Percentiles rank a stretch among this genome's conserved stretches.
These are phyloP conservation scores for Petunia secreta DNA, from an alignment of 257 asterid genomes.

Conservation along the genomic window DNA sequence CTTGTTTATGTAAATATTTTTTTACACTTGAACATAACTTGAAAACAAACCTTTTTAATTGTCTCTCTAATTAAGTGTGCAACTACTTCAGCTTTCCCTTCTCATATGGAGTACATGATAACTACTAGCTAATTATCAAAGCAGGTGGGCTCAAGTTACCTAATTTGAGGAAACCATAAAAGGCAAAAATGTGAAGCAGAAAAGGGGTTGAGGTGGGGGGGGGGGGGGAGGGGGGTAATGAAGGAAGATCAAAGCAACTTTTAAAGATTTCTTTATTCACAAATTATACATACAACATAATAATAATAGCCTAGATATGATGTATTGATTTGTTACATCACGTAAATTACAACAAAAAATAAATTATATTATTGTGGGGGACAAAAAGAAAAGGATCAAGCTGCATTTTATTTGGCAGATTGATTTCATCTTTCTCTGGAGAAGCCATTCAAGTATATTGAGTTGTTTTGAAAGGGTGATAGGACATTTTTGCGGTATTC, in stretches of 20 bases:
- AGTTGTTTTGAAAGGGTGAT: conserved; percentile 22
- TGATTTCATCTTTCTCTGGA: not conserved
- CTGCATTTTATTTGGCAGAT: not conserved
- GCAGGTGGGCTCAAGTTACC: too few species aligned
- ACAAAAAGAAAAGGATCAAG: not conserved
- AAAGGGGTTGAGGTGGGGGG: not conserved
- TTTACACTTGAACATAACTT: too few species aligned
- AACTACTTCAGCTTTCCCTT: too few species aligned
- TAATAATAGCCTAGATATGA: not conserved
- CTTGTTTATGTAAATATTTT: too few species aligned
- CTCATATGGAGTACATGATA: too few species aligned
- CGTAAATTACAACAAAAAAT: not conserved
- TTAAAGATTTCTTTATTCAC: not conserved
- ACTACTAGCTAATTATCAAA: too few species aligned
- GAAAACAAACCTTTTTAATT: too few species aligned
- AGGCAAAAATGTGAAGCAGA: not conserved
- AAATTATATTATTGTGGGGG: not conserved
- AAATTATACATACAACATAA: conserved; percentile 6
- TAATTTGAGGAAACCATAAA: too few species aligned
- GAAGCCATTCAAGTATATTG: not conserved
- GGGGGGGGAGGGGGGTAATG: not conserved
- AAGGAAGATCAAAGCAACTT: not conserved
- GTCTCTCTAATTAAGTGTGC: too few species aligned
- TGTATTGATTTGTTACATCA: not conserved
- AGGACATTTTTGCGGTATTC: conserved; percentile 55